These are phyloP conservation scores for Aphanomyces euteiches DNA, from an alignment of 352 stramenopile species.

Conservation along the genomic window DNA sequence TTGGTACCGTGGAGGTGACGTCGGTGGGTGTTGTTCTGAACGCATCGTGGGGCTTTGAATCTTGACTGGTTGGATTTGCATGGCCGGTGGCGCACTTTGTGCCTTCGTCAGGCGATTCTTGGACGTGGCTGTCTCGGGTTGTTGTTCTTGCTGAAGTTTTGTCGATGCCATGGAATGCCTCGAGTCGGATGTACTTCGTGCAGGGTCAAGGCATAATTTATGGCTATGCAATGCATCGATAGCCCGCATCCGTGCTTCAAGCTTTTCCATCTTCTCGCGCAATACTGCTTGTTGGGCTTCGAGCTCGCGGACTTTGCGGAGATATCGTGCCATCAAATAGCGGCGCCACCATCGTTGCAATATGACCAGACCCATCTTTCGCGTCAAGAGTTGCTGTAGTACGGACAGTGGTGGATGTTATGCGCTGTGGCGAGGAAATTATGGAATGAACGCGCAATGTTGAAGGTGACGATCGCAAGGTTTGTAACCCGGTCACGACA, in stretches of 20 bases:
- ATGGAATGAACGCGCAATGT: no score
- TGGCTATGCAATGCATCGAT: neutral
- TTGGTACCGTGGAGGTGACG: neutral
- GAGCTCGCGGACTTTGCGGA: conserved; percentile 7
- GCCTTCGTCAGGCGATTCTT: neutral
- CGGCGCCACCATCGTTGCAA: conserved; percentile 27
- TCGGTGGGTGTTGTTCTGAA: neutral
- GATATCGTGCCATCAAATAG: conserved; percentile 14
- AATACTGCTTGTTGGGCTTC: conserved; percentile 19
- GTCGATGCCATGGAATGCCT: no score
- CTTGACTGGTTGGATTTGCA: conserved; percentile 2
- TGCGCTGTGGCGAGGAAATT: no score
- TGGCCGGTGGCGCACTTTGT: neutral
- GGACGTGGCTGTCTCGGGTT: neutral
- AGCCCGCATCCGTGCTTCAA: conserved; percentile 5
- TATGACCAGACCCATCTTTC: neutral
- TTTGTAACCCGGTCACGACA: no score
- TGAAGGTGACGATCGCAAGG: no score
- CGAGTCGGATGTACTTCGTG: neutral
- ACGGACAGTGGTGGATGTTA: no score
- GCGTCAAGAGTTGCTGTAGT: no score
- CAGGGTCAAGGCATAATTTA: neutral
- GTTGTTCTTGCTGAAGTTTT: neutral
- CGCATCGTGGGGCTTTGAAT: conserved; percentile 5
- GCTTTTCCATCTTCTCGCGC: conserved; percentile 17